Base-by-base conservation (phyloP, 2,329 filamentous ascomycete species). In the Clonostachys solani region DNA sequence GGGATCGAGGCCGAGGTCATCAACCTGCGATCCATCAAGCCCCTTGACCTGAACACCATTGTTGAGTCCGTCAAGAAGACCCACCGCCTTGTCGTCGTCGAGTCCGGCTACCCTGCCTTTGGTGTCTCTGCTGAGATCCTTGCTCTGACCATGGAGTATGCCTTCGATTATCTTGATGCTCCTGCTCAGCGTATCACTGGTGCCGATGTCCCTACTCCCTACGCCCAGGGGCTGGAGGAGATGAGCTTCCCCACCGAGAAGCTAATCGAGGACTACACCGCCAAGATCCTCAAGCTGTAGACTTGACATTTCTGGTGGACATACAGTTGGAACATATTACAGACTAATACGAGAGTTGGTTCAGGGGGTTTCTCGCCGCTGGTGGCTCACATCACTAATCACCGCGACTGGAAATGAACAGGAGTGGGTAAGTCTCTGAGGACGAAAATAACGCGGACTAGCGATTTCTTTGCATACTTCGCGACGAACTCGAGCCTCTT, bases 21-120 rank as follows among this genome's bases (percentile, higher is more conserved):
- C 80, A 99, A 99, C 80, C 84, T 99, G 64, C 91, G 94, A 62
- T 96, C 92, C 57, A 76, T 99, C 74, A 99, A 97, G 81, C 94
- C 94, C 40, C 81, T 99, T 56, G 94, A 99, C 63, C 80, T 99
- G 50, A 92, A 97, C 72, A 81, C 90, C 56, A 97, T 99, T 62
- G 79, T 97, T 71, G 91, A 95, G 70, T 96, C 92, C 12, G 86
- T 99, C 67, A 97, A 99, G 88, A 99, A 99, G 86, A 99, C 94
- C 16, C 87, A 89, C 67, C 88, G 87, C 63, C 83, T 99, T 53
- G 80, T 99, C 68, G 84, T 84, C 40, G 90, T 99, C 58, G 92
- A 97, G 74, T 96, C 91, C 48, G 94, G 92, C 55, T 99, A 92
- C 83, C 94, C 94, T 53, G 89, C 89, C 62, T 99, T 92, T 65